Conservation (phyloP, 441 rosid species). For the Viola pubescens region DNA sequence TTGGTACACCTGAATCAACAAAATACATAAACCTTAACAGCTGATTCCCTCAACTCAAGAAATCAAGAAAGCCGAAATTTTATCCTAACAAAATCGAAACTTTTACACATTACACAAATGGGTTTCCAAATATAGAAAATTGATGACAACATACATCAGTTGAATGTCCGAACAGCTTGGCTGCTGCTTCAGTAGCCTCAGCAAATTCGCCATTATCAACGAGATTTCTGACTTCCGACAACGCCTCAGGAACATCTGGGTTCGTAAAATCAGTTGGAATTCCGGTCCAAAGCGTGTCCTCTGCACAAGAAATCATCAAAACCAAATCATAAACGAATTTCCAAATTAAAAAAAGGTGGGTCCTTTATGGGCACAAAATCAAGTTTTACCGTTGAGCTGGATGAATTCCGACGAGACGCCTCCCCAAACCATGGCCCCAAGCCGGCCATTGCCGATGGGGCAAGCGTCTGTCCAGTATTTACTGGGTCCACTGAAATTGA, state of each 20-base stretch:
- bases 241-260: slow-evolving; percentile 54
- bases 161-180: slow-evolving; percentile 51
- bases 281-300: slow-evolving; percentile 95
- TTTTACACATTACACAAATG: too few relatives aligned
- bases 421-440: slow-evolving; percentile 95
- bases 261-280: slow-evolving; percentile 61
- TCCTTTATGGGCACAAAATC: neutral
- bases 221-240: slow-evolving; percentile 58
- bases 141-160: slow-evolving; percentile 41
- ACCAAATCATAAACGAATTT: neutral
- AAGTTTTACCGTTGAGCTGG: slow-evolving; percentile 62
- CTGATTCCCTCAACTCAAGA: neutral
- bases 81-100: neutral
- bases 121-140: too few relatives aligned
- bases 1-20: slow-evolving; percentile 66
- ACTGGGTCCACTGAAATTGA: slow-evolving; percentile 54
- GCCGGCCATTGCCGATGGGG: slow-evolving; percentile 85
- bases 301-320: slow-evolving; percentile 27
- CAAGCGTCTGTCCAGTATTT: slow-evolving; percentile 78
- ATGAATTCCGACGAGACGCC: slow-evolving; percentile 61
- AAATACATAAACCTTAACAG: slow-evolving; percentile 2
- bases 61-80: neutral
- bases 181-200: slow-evolving; percentile 67
- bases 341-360: too few relatives aligned
- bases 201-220: slow-evolving; percentile 50